Conservation (phyloP, 2,329 filamentous ascomycete genomes). For the Mollisiaceae sp. region DNA sequence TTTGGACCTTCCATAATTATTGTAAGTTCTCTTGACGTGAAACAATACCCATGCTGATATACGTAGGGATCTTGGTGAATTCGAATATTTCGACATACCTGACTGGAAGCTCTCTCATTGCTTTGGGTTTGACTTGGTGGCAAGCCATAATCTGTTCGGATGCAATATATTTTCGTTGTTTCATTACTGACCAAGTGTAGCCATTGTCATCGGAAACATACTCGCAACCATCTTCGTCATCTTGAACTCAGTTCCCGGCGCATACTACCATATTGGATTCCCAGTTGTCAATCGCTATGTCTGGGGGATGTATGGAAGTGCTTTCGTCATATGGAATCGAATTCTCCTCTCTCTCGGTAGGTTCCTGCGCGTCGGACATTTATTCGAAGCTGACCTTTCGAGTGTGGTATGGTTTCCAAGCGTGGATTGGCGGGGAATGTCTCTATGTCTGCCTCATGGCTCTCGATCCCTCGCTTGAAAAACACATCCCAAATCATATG, state of each 20-base stretch:
- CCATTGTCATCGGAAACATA: slow-evolving; percentile 1
- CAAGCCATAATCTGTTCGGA: background rate
- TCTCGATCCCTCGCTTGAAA: slow-evolving; percentile 50
- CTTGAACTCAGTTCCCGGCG: slow-evolving; percentile 42
- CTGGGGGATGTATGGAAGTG: slow-evolving; percentile 49
- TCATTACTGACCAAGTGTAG: background rate
- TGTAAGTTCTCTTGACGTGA: background rate
- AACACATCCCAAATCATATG: slow-evolving; percentile 49
- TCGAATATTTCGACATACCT: slow-evolving; percentile 4
- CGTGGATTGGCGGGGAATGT: slow-evolving; percentile 54
- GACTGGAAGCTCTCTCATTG: slow-evolving; percentile 7
- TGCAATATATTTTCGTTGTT: background rate
- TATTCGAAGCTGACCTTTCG: background rate
- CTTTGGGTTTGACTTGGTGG: background rate
- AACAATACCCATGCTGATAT: background rate
- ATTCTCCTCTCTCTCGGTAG: slow-evolving; percentile 46
- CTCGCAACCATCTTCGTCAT: slow-evolving; percentile 3
- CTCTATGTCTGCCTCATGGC: slow-evolving; percentile 53
- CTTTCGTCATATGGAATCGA: slow-evolving; percentile 45
- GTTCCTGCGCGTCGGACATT: background rate
- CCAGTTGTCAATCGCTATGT: slow-evolving; percentile 48
- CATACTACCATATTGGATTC: slow-evolving; percentile 49
- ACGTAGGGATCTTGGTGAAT: background rate
- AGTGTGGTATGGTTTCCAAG: slow-evolving; percentile 47
- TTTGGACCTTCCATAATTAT: slow-evolving; percentile 2